phyloP scores from a whole-genome alignment of 805 yeast species.

The Saccharomycopsis sp. region DNA sequence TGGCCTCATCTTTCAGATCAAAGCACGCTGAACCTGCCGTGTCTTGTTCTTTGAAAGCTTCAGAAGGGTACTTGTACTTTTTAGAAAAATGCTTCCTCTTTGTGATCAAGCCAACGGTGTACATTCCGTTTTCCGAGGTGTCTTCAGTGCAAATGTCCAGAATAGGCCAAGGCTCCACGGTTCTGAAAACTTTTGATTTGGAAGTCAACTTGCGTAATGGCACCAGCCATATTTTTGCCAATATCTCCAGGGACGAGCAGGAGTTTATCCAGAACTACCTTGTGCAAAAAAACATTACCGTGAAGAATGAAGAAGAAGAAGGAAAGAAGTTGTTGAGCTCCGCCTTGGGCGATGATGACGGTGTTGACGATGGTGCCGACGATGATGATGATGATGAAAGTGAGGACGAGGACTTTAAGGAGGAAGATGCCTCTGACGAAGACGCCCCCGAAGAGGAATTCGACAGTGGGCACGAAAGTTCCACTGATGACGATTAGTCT shows the following conservation, averaged over 20 bases:
- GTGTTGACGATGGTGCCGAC: constrained; percentile 26
- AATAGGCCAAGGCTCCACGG: constrained; percentile 67
- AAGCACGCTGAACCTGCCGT: constrained; percentile 77
- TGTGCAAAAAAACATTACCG: constrained; percentile 64
- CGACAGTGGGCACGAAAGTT: constrained; percentile 16
- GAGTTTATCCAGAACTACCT: constrained; percentile 65
- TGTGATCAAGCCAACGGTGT: constrained; percentile 88
- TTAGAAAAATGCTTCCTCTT: constrained; percentile 85
- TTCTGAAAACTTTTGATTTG: constrained; percentile 87
- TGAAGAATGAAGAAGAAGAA: constrained; percentile 82
- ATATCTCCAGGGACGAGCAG: constrained; percentile 86
- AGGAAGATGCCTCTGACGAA: constrained; percentile 19
- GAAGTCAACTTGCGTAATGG: constrained; percentile 64
- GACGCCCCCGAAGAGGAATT: constrained; percentile 21
- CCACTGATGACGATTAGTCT: neutral
- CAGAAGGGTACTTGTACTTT: constrained; percentile 90
- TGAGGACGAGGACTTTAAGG: constrained; percentile 76
- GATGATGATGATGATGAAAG: constrained; percentile 61
- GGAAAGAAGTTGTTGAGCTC: constrained; percentile 74
- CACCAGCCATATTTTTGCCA: constrained; percentile 73
- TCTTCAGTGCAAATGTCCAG: constrained; percentile 74
- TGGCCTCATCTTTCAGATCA: constrained; percentile 75
- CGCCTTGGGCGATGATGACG: constrained; percentile 59
- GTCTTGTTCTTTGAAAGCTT: constrained; percentile 86
- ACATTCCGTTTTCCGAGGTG: constrained; percentile 80